Percentiles rank a stretch among this genome's conserved stretches.
phyloP scores from a whole-genome alignment of 805 yeast genomes.

The Peterozyma toletana region DNA sequence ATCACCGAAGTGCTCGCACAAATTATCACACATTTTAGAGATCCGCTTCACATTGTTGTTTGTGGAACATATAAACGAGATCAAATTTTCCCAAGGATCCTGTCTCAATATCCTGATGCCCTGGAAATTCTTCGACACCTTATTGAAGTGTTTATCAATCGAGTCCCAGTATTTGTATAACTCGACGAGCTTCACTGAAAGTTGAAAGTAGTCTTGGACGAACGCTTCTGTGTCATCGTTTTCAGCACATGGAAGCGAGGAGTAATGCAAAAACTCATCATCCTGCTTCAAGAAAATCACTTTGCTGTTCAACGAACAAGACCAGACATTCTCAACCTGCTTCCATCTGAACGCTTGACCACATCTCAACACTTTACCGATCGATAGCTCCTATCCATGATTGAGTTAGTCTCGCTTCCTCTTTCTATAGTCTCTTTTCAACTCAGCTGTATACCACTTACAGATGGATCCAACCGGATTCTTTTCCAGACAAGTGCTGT shows the following conservation, averaged over 20 bases:
- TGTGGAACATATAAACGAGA: slow-evolving; percentile 91
- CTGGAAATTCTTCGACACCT: slow-evolving; percentile 28
- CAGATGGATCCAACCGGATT: slow-evolving; percentile 16
- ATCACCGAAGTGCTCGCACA: slow-evolving; percentile 67
- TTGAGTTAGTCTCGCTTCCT: background rate
- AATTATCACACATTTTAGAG: slow-evolving; percentile 81
- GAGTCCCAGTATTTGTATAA: slow-evolving; percentile 58
- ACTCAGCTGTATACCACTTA: slow-evolving; percentile 6
- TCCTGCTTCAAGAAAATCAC: slow-evolving; percentile 64
- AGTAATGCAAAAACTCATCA: slow-evolving; percentile 40
- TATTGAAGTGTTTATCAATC: slow-evolving; percentile 43
- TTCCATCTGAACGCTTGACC: slow-evolving; percentile 87
- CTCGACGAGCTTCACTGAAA: slow-evolving; percentile 43
- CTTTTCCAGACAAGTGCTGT: slow-evolving; percentile 19
- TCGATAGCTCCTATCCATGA: slow-evolving; percentile 37
- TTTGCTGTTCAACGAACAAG: slow-evolving; percentile 51
- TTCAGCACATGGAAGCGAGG: slow-evolving; percentile 27
- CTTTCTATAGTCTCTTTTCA: too few relatives aligned
- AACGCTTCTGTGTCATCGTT: slow-evolving; percentile 30
- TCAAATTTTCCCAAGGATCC: slow-evolving; percentile 94
- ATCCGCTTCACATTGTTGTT: slow-evolving; percentile 93
- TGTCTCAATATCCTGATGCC: slow-evolving; percentile 86
- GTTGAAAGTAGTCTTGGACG: slow-evolving; percentile 63
- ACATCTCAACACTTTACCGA: slow-evolving; percentile 64
- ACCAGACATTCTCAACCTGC: slow-evolving; percentile 54